Evolutionary conservation across 345 rosid species (phyloP).

Genomic region (Trapa incisa): DNA sequence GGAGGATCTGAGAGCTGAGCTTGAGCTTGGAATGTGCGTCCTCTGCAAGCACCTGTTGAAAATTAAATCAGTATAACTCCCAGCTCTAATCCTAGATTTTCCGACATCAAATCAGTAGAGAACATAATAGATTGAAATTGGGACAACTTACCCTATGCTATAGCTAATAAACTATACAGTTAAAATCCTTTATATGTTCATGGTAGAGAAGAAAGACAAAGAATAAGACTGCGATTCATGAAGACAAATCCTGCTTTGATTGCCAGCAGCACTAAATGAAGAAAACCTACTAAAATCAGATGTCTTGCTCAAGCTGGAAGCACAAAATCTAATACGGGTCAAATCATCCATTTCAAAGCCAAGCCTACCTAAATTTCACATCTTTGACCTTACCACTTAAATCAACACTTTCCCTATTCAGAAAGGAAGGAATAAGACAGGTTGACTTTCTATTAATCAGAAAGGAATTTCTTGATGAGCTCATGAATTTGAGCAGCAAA

Average conservation of each 20-base stretch:
- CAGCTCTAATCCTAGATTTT: neutral
- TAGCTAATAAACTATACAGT: neutral
- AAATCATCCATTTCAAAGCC: neutral
- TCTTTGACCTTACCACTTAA: neutral
- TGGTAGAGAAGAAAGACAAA: no score
- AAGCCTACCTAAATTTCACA: neutral
- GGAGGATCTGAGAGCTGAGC: conserved; percentile 63
- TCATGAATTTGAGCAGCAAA: neutral
- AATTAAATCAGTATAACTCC: neutral
- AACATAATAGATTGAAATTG: neutral
- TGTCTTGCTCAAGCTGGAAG: neutral
- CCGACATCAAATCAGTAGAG: neutral
- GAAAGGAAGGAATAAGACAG: neutral
- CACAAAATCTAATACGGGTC: neutral
- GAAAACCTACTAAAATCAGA: neutral
- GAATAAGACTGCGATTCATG: no score
- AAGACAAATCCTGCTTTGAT: neutral
- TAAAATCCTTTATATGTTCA: no score
- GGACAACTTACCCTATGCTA: no score
- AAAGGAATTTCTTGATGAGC: neutral
- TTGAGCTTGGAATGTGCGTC: conserved; percentile 39
- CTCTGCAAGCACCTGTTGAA: conserved; percentile 32
- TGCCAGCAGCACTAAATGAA: neutral
- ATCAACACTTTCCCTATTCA: neutral
- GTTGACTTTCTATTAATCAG: neutral